phyloP scores from a whole-genome alignment of 1,284 basidiomycete species.

The Inonotus hispidus region DNA sequence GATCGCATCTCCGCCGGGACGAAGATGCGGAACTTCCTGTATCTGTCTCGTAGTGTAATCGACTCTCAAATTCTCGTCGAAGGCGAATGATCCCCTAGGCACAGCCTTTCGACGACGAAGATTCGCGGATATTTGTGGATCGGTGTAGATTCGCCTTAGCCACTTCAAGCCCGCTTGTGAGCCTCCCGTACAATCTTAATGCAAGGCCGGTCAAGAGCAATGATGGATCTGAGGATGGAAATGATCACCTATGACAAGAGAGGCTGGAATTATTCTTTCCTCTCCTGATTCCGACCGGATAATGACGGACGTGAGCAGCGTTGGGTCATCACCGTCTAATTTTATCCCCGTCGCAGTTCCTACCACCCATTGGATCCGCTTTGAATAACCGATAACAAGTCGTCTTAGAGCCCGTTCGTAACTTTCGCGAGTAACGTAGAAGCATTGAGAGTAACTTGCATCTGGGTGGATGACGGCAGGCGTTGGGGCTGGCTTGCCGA shows the following conservation, averaged over 20 bases:
- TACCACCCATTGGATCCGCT: conserved; percentile 1
- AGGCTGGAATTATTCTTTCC: neutral
- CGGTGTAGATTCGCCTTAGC: conserved; percentile 4
- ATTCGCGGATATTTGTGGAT: neutral
- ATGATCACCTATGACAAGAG: conserved; percentile 9
- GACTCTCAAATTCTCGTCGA: conserved; percentile 2
- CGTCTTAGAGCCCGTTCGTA: conserved; percentile 16
- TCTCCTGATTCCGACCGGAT: neutral
- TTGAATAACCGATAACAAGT: conserved; percentile 11
- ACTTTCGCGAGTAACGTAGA: conserved; percentile 14
- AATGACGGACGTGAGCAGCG: neutral
- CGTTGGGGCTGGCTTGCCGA: neutral
- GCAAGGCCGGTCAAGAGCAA: too few species aligned
- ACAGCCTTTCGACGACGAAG: neutral
- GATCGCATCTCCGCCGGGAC: conserved; percentile 8
- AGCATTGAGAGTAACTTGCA: neutral
- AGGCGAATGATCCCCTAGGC: neutral
- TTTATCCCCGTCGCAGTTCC: conserved; percentile 11
- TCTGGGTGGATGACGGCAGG: neutral
- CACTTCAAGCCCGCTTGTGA: conserved; percentile 18
- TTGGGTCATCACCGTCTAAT: neutral
- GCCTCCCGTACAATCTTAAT: conserved; percentile 16
- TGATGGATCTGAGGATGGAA: neutral
- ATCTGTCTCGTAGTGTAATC: conserved; percentile 8
- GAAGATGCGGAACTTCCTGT: conserved; percentile 4